Conservation (phyloP, 78 protist species). For the Dictyostelium citrinum region DNA sequence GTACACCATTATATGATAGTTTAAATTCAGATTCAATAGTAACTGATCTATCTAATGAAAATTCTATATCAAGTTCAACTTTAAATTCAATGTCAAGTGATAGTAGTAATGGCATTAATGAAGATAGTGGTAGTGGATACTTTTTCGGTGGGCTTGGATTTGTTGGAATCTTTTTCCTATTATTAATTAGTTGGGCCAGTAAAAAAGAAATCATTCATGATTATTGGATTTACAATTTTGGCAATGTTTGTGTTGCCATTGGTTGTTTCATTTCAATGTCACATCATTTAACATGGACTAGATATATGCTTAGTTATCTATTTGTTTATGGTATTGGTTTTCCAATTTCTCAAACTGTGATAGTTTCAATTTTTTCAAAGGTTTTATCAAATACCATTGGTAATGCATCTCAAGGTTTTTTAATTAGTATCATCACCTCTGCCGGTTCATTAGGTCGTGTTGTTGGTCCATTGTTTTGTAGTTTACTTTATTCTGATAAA, state of each 20-base stretch:
- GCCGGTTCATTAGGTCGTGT: constrained; percentile 61
- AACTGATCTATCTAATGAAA: not conserved
- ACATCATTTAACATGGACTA: not conserved
- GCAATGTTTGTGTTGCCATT: not conserved
- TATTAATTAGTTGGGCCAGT: not conserved
- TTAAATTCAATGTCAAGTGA: not conserved
- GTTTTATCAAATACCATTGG: constrained; percentile 21
- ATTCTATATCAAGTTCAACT: not conserved
- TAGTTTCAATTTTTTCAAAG: constrained; percentile 35
- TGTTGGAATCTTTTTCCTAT: not conserved
- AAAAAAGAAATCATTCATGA: not conserved
- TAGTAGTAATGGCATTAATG: not conserved
- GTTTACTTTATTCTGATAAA: not conserved
- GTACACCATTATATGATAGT: constrained; percentile 10
- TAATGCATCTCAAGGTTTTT: not conserved
- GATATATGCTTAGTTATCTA: not conserved
- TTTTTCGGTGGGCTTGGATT: constrained; percentile 24
- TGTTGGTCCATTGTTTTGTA: not conserved
- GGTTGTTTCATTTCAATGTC: not conserved
- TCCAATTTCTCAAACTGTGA: constrained; percentile 29
- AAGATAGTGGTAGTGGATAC: not conserved
- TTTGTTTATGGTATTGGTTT: constrained; percentile 23
- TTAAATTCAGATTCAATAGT: not conserved
- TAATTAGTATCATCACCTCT: constrained; percentile 35
- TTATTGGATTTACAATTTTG: not conserved